Percentiles rank a stretch among this genome's conserved stretches.
phyloP scores from a whole-genome alignment of 306 rosid genomes.

The Ormosia emarginata region DNA sequence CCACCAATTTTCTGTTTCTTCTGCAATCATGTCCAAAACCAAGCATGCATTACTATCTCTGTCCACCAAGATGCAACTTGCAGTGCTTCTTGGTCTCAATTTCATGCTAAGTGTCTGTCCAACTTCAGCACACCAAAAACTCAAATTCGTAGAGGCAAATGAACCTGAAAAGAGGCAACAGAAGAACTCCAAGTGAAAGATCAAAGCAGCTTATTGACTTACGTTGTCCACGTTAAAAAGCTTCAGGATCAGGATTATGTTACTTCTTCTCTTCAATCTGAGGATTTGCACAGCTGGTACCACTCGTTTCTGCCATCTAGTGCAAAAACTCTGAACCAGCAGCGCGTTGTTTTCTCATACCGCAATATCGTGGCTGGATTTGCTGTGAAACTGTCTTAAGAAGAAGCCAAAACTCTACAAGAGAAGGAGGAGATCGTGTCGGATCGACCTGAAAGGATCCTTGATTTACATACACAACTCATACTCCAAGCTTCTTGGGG shows the following conservation, averaged over 20 bases:
- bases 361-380: slow-evolving; percentile 45
- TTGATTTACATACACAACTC: slow-evolving; percentile 64
- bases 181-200: background rate
- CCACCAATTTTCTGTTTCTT: background rate
- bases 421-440: slow-evolving; percentile 53
- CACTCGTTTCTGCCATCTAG: slow-evolving; percentile 44
- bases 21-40: slow-evolving; percentile 2
- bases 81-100: slow-evolving; percentile 17
- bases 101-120: background rate
- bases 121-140: slow-evolving; percentile 13
- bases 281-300: slow-evolving; percentile 48
- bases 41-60: background rate
- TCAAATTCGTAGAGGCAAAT: background rate
- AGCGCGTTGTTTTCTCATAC: slow-evolving; percentile 40
- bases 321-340: background rate
- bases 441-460: slow-evolving; percentile 27
- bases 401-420: slow-evolving; percentile 49
- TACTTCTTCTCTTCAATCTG: slow-evolving; percentile 5
- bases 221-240: slow-evolving; percentile 48
- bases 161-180: too few species aligned
- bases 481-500: slow-evolving; percentile 62
- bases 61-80: slow-evolving; percentile 12
- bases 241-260: background rate
- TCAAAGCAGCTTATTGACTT: slow-evolving; percentile 27
- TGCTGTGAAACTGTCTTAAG: slow-evolving; percentile 47